phyloP scores from a whole-genome alignment of 2,329 filamentous ascomycete genomes.

The Paraphaeosphaeria minitans region DNA sequence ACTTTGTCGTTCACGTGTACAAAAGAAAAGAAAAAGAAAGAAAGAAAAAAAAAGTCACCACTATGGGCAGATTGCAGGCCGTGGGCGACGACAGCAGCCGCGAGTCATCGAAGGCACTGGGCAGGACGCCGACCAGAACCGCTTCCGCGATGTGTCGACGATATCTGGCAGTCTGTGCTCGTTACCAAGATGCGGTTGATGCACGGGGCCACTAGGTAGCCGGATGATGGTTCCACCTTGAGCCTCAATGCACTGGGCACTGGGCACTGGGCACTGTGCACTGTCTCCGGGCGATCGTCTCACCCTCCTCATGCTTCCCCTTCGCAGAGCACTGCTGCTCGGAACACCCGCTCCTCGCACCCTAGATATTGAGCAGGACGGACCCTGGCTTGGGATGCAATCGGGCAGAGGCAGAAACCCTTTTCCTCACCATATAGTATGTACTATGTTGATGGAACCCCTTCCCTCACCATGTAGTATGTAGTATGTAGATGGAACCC shows the following conservation, averaged over 20 bases:
- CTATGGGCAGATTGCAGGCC: constrained; percentile 22
- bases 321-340: background rate
- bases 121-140: constrained; percentile 7
- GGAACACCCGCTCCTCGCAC: constrained; percentile 12
- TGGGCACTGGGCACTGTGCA: too few relatives aligned
- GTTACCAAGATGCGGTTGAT: constrained; percentile 28
- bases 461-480: too few relatives aligned
- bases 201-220: constrained; percentile 30
- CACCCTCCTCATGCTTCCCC: constrained; percentile 3
- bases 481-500: too few relatives aligned
- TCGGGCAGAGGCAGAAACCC: constrained; percentile 14
- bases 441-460: too few relatives aligned
- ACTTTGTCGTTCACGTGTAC: background rate
- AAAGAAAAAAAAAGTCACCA: background rate
- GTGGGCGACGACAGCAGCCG: constrained; percentile 16
- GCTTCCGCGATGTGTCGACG: constrained; percentile 35
- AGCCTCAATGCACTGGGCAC: constrained; percentile 30
- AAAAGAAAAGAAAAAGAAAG: too few relatives aligned
- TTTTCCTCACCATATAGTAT: too few relatives aligned
- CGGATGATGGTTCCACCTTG: constrained; percentile 33
- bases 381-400: constrained; percentile 19
- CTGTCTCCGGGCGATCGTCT: constrained; percentile 20
- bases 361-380: background rate
- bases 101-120: constrained; percentile 22
- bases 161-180: constrained; percentile 43